Evolutionary conservation across 148 eudicot species (phyloP).

Genomic region (Amaranthus hypochondriacus): DNA sequence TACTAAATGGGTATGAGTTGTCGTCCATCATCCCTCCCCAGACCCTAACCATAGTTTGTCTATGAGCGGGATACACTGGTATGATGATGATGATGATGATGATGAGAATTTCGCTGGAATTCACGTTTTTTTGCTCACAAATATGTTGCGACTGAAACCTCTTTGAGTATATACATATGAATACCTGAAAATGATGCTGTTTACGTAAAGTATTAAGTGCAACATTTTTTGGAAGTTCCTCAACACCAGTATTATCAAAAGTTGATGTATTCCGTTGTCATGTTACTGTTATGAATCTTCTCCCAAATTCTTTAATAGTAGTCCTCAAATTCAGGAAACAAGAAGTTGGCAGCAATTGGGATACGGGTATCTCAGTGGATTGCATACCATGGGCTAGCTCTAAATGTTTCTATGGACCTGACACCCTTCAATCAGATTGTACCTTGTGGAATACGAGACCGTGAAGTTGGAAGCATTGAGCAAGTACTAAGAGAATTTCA

Average conservation of each 20-base stretch:
- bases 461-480: slow-evolving; percentile 79
- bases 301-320: neutral
- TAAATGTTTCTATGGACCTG: slow-evolving; percentile 79
- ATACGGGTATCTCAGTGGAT: slow-evolving; percentile 76
- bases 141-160: neutral
- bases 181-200: neutral
- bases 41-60: no score
- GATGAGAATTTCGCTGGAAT: neutral
- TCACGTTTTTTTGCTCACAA: neutral
- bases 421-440: slow-evolving; percentile 65
- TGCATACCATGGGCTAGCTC: slow-evolving; percentile 85
- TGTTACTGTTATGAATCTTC: neutral
- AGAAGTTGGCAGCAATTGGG: slow-evolving; percentile 82
- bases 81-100: no score
- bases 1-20: no score
- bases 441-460: slow-evolving; percentile 81
- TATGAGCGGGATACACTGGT: no score
- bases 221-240: neutral
- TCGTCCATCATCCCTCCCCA: no score
- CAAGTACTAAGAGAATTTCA: slow-evolving; percentile 36
- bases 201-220: no score
- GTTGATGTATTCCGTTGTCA: neutral
- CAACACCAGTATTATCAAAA: neutral
- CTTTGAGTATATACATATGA: neutral
- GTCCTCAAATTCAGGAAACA: slow-evolving; percentile 47